A percentile compares a stretch with the other conserved stretches of the same genome.
phyloP scores from a whole-genome alignment of 371 early-diverging fungal species.

The Thermomucor indicae-seudaticae region DNA sequence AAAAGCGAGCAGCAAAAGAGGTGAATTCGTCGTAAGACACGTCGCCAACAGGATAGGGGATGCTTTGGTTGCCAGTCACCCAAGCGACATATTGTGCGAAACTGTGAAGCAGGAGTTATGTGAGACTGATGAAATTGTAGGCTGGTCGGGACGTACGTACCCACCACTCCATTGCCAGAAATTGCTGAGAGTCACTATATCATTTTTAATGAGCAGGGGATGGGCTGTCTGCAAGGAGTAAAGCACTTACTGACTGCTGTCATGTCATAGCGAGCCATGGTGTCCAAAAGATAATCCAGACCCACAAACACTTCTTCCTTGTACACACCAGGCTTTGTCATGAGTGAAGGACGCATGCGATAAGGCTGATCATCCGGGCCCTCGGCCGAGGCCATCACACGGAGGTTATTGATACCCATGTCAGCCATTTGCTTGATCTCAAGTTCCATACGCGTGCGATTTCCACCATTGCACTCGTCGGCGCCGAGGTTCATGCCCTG shows the following conservation, averaged over 20 bases:
- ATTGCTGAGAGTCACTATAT: constrained; percentile 44
- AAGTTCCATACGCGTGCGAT: constrained; percentile 41
- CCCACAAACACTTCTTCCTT: constrained; percentile 48
- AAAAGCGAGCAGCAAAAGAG: constrained; percentile 33
- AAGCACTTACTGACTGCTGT: constrained; percentile 48
- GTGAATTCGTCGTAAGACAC: constrained; percentile 19
- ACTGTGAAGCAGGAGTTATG: constrained; percentile 3
- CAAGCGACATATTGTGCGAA: constrained; percentile 58
- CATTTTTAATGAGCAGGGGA: background rate
- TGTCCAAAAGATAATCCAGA: constrained; percentile 49
- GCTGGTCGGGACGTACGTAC: too few species aligned
- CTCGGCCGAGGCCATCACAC: constrained; percentile 63
- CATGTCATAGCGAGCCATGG: constrained; percentile 43
- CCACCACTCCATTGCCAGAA: constrained; percentile 68
- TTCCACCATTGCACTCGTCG: constrained; percentile 28
- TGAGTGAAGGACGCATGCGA: constrained; percentile 58
- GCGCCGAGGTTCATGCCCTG: constrained; percentile 69
- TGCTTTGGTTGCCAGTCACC: constrained; percentile 27
- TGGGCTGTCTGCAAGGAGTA: too few species aligned
- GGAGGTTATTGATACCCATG: constrained; percentile 56
- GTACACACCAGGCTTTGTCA: constrained; percentile 51
- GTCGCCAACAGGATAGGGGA: constrained; percentile 42
- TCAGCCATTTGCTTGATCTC: constrained; percentile 46
- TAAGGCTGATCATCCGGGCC: constrained; percentile 61
- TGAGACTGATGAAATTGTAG: background rate